A percentile compares a stretch with the other conserved stretches of the same genome.
These are phyloP conservation scores for Ustilago curta DNA, from an alignment of 1,284 basidiomycete genomes.

Conservation along the genomic window DNA sequence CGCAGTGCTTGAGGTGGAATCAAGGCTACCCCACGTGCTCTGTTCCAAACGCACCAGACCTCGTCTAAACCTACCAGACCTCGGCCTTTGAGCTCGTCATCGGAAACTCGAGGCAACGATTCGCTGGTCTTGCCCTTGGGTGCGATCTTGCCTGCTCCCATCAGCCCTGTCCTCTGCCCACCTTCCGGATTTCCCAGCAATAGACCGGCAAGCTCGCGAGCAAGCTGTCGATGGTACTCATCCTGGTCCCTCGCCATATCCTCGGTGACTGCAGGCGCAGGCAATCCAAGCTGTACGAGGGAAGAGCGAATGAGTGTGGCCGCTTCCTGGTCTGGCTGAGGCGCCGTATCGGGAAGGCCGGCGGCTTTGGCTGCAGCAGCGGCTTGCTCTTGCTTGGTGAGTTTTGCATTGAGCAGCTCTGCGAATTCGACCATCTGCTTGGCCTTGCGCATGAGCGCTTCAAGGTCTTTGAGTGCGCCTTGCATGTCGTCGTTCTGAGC, in stretches of 20 bases:
- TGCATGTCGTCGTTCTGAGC: slow-evolving; percentile 79
- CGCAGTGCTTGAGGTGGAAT: slow-evolving; percentile 87
- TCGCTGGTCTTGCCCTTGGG: slow-evolving; percentile 57
- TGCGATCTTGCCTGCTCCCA: slow-evolving; percentile 66
- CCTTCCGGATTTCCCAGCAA: slow-evolving; percentile 73
- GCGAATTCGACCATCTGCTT: slow-evolving; percentile 91
- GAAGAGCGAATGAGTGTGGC: slow-evolving; percentile 78
- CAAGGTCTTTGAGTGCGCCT: slow-evolving; percentile 86
- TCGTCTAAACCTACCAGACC: slow-evolving; percentile 86
- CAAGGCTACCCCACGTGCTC: slow-evolving; percentile 87
- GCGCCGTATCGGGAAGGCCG: slow-evolving; percentile 22
- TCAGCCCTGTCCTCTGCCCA: slow-evolving; percentile 66
- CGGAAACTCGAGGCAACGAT: slow-evolving; percentile 15
- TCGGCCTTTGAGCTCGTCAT: slow-evolving; percentile 31
- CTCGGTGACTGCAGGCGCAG: slow-evolving; percentile 83
- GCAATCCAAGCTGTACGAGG: slow-evolving; percentile 86
- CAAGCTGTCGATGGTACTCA: slow-evolving; percentile 83
- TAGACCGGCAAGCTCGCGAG: slow-evolving; percentile 82
- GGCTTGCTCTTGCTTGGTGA: slow-evolving; percentile 75
- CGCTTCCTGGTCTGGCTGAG: slow-evolving; percentile 73
- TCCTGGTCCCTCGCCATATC: slow-evolving; percentile 90
- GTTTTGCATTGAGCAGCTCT: slow-evolving; percentile 84
- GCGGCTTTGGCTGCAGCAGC: slow-evolving; percentile 38
- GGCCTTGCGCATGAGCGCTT: slow-evolving; percentile 90
- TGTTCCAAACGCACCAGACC: slow-evolving; percentile 97